A percentile compares a stretch with the other conserved stretches of the same genome.
phyloP scores from a whole-genome alignment of 1,284 basidiomycete species.

The Macrocystidia cucumis region DNA sequence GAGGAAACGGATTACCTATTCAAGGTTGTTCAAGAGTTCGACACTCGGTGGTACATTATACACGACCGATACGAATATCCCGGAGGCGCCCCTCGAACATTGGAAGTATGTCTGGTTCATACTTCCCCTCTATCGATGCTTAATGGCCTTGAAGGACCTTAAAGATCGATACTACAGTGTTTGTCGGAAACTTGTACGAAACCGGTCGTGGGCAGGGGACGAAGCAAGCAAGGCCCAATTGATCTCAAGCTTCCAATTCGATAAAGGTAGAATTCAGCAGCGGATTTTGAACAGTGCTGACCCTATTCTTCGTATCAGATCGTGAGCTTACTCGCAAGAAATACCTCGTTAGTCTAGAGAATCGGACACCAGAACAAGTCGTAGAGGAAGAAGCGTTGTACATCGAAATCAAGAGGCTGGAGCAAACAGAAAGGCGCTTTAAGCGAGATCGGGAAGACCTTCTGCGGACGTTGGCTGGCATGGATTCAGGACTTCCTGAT shows the following conservation, averaged over 20 bases:
- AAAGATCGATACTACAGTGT: slow-evolving; percentile 95
- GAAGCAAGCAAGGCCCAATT: slow-evolving; percentile 63
- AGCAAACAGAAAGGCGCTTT: slow-evolving; percentile 89
- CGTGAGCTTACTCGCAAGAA: slow-evolving; percentile 87
- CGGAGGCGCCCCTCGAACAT: slow-evolving; percentile 41
- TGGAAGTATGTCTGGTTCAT: slow-evolving; percentile 51
- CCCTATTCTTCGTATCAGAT: slow-evolving; percentile 35
- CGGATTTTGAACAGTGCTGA: neutral
- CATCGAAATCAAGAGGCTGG: slow-evolving; percentile 88
- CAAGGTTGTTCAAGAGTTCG: slow-evolving; percentile 73
- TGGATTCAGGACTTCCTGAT: slow-evolving; percentile 78
- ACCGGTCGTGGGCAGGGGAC: slow-evolving; percentile 76
- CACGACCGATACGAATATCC: slow-evolving; percentile 85
- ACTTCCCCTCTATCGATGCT: neutral
- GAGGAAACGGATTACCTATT: slow-evolving; percentile 97
- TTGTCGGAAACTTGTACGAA: slow-evolving; percentile 83
- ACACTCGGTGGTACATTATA: slow-evolving; percentile 87
- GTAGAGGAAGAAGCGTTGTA: slow-evolving; percentile 96
- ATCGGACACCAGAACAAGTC: slow-evolving; percentile 82
- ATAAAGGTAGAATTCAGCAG: slow-evolving; percentile 53
- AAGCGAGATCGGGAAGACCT: slow-evolving; percentile 88
- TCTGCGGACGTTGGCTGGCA: slow-evolving; percentile 74
- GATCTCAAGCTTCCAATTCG: slow-evolving; percentile 72
- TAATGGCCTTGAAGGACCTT: slow-evolving; percentile 58
- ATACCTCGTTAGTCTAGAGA: slow-evolving; percentile 82